Conservation (phyloP, 495 filamentous ascomycete species). For the Hypoxylon cercidicola region DNA sequence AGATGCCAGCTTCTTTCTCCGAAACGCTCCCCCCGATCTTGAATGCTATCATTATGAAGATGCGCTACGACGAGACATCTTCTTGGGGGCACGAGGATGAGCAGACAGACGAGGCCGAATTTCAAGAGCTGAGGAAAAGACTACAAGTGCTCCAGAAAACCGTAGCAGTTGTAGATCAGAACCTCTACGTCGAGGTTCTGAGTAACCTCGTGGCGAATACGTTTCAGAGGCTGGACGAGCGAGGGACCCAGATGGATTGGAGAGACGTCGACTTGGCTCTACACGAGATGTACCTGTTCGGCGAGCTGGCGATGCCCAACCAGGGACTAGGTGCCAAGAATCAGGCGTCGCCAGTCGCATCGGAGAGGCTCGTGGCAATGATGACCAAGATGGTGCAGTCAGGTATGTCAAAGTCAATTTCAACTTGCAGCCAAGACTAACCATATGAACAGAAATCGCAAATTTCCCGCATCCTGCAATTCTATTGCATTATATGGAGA, state of each 20-base stretch:
- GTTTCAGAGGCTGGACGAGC: slow-evolving; percentile 77
- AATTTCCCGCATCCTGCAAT: slow-evolving; percentile 89
- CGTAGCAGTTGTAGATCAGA: slow-evolving; percentile 84
- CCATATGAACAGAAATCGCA: slow-evolving; percentile 70
- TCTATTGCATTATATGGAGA: slow-evolving; percentile 97
- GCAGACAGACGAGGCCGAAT: slow-evolving; percentile 97
- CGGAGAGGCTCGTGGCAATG: slow-evolving; percentile 84
- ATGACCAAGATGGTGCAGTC: slow-evolving; percentile 94
- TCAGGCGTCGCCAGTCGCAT: slow-evolving; percentile 75
- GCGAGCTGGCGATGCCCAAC: slow-evolving; percentile 86
- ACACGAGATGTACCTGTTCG: slow-evolving; percentile 96
- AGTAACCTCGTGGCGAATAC: slow-evolving; percentile 83
- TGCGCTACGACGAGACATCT: slow-evolving; percentile 94
- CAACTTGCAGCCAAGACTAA: neutral
- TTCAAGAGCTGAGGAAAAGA: slow-evolving; percentile 89
- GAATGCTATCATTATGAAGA: slow-evolving; percentile 90
- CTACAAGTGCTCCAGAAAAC: slow-evolving; percentile 91
- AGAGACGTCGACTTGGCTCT: slow-evolving; percentile 95
- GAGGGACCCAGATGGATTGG: slow-evolving; percentile 84
- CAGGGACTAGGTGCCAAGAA: slow-evolving; percentile 86
- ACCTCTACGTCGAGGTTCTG: slow-evolving; percentile 84
- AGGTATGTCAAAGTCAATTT: slow-evolving; percentile 62
- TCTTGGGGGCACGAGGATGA: slow-evolving; percentile 95
- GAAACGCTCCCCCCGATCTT: slow-evolving; percentile 86
- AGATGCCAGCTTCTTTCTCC: slow-evolving; percentile 73